Evolutionary conservation across 768 basidiomycete genomes (phyloP).

Genomic region (Rhizopogon vulgaris): DNA sequence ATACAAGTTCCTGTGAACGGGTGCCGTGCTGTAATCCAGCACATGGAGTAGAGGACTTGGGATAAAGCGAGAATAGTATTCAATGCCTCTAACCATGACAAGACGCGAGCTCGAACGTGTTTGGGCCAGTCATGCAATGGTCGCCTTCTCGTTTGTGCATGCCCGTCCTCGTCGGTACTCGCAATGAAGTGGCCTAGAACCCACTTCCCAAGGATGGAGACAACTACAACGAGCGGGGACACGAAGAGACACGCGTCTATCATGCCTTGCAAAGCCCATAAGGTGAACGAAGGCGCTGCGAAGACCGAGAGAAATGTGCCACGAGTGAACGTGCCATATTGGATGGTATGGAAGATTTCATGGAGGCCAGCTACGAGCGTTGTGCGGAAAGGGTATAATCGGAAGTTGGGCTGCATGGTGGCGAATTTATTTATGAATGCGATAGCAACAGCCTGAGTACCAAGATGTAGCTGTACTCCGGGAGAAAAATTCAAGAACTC

Average conservation of each 20-base stretch:
- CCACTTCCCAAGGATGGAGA: not conserved
- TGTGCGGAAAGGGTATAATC: not conserved
- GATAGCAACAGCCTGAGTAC: not conserved
- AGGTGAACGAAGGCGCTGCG: not conserved
- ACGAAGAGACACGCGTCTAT: not conserved
- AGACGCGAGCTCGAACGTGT: not conserved
- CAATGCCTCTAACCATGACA: not conserved
- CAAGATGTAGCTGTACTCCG: not conserved
- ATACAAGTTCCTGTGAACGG: not conserved
- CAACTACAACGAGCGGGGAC: not conserved
- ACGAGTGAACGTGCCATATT: not conserved
- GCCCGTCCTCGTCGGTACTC: not conserved
- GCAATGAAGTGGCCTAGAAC: not conserved
- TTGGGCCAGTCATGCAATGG: not conserved
- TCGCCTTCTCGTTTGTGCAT: not conserved
- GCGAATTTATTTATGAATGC: not conserved
- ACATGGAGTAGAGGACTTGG: not conserved
- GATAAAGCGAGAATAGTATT: not conserved
- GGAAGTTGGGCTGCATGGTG: not conserved
- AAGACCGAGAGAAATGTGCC: not conserved
- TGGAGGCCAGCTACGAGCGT: not conserved
- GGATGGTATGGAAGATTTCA: not conserved
- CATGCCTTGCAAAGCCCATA: not conserved
- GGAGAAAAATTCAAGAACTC: not conserved
- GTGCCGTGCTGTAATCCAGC: not conserved